These are phyloP conservation scores for Haplosporangium sp. DNA, from an alignment of 371 early-diverging fungal species.

Conservation along the genomic window DNA sequence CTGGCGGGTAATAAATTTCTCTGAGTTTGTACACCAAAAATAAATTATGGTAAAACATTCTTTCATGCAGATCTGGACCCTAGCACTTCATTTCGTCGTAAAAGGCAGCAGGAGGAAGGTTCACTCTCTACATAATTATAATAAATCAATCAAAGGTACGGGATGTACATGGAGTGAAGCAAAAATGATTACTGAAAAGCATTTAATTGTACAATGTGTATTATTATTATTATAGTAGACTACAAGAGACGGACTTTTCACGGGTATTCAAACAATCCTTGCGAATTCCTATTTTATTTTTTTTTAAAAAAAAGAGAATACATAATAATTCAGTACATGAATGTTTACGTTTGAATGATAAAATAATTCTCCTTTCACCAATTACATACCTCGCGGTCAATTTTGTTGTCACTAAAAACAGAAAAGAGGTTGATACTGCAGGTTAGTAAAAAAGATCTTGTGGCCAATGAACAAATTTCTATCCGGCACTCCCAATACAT, in stretches of 20 bases:
- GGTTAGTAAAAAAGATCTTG: neutral
- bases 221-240: neutral
- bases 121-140: no score
- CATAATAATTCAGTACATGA: neutral
- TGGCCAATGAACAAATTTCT: neutral
- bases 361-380: neutral
- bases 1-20: no score
- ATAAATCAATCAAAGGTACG: no score
- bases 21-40: no score
- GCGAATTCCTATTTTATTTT: constrained; percentile 25
- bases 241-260: neutral
- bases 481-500: no score
- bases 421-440: neutral
- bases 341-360: neutral
- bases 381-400: constrained; percentile 7
- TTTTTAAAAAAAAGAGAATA: neutral
- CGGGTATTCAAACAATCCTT: constrained; percentile 7
- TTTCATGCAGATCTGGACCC: no score
- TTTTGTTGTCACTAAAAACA: constrained; percentile 9
- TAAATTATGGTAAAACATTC: no score
- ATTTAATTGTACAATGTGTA: neutral
- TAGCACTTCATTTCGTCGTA: no score
- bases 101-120: no score
- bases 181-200: no score
- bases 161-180: no score